phyloP scores from a whole-genome alignment of 495 filamentous ascomycete species.

The Gamarada debralockiae region DNA sequence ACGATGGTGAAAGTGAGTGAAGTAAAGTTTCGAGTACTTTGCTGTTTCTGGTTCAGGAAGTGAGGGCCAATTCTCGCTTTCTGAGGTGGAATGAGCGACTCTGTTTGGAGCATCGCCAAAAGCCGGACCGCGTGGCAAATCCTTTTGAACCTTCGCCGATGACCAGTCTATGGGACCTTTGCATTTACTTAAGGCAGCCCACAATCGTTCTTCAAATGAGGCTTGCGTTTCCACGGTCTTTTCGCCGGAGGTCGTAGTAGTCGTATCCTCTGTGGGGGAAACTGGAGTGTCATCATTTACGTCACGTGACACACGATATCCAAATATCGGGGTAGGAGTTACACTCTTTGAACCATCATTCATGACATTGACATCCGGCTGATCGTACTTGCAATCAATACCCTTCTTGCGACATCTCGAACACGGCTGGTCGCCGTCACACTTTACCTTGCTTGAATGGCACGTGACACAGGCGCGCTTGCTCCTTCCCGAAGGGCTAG shows the following conservation, averaged over 20 bases:
- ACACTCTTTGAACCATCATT: neutral
- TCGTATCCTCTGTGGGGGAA: neutral
- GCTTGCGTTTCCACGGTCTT: neutral
- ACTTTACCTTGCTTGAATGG: slow-evolving; percentile 27
- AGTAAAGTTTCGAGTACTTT: slow-evolving; percentile 15
- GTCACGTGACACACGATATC: neutral
- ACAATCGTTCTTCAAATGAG: neutral
- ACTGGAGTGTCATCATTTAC: neutral
- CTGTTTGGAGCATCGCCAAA: neutral
- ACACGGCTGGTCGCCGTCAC: slow-evolving; percentile 26
- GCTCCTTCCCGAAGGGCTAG: slow-evolving; percentile 15
- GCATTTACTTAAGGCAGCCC: neutral
- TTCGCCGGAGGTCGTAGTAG: neutral
- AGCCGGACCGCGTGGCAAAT: neutral
- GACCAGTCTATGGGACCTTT: slow-evolving; percentile 15
- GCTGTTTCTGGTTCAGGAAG: neutral
- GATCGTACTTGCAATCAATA: slow-evolving; percentile 22
- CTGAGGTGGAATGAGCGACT: neutral
- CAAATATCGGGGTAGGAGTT: neutral
- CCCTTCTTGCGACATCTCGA: slow-evolving; percentile 22
- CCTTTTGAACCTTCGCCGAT: neutral
- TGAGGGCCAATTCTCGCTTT: neutral
- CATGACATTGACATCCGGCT: neutral
- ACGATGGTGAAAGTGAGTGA: slow-evolving; percentile 19
- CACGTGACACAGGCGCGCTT: slow-evolving; percentile 27